Evolutionary conservation across 1,284 basidiomycete species (phyloP), one percentile per base, ranked within the genome.

Genomic region (Ceratobasidium sp.): DNA sequence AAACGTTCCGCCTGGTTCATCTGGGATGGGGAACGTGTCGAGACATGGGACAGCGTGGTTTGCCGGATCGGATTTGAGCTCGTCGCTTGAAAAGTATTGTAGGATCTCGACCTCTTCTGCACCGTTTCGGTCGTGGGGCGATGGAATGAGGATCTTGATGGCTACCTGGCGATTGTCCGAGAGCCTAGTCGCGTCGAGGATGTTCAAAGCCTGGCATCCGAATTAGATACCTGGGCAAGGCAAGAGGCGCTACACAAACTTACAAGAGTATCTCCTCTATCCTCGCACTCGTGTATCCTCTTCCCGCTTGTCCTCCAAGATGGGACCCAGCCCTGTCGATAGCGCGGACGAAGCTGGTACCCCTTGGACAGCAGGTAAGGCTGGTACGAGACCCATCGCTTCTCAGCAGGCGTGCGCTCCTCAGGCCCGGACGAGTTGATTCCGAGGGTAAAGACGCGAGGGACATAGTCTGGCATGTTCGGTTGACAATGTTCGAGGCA

Each of bases 291-390:
- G 21, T 43, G n/a, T 6, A 28, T 21, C 3, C 26, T 14, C 23
- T 41, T n/a, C 12, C 34, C 46, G 50, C 34, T 55, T 4, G 4
- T 21, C 16, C 28, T n/a, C 65, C 65, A 70, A 1, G 65, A 70
- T n/a, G 65, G 65, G 10, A 46, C 30, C 65, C 65, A 70, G 18
- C 45, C 65, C 26, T 53, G 65, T 12, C 45, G 21, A 48, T 70
- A 70, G 10, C 65, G 45, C 10, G 65, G 65, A 41, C 65, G 65
- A 10, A 70, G 43, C 2, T 70, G 4, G 18, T 70, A 70, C 2
- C 65, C 65, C 41, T 58, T 70, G 6, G 65, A 58, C 18, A 70
- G 52, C 23, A 70, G 55, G 53, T 70, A 70, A n/a, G 65, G 65
- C 28, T 70, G 65, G 21, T 57, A 70, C 26, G 65, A 58, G 16